Percentiles rank a stretch among this genome's conserved stretches.
Evolutionary conservation across 495 filamentous ascomycete species (phyloP).

Genomic region (Annulohypoxylon nitens): DNA sequence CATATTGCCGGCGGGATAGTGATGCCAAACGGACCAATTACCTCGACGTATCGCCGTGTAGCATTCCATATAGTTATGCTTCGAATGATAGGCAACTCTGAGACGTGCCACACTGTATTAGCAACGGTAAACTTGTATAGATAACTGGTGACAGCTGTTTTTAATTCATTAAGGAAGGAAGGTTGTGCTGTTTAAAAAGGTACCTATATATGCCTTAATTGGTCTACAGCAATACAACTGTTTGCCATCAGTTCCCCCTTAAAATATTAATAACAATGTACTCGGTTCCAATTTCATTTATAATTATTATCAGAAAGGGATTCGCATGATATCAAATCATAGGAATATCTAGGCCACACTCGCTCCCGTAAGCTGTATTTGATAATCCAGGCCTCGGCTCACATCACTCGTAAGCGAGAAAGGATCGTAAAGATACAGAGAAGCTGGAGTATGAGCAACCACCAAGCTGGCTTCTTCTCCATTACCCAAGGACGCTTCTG

Average conservation of each 20-base stretch:
- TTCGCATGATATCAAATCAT: neutral
- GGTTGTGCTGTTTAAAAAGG: too few relatives aligned
- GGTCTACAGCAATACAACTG: too few relatives aligned
- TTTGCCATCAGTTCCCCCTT: too few relatives aligned
- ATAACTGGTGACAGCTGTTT: neutral
- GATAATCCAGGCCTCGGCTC: slow-evolving; percentile 56
- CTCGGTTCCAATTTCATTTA: too few relatives aligned
- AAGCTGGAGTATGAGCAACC: slow-evolving; percentile 57
- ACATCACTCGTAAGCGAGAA: slow-evolving; percentile 57
- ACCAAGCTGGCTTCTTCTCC: slow-evolving; percentile 60
- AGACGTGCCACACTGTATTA: neutral
- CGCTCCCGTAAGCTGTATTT: slow-evolving; percentile 55
- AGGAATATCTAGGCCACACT: slow-evolving; percentile 10
- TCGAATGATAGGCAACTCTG: slow-evolving; percentile 20
- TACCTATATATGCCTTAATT: too few relatives aligned
- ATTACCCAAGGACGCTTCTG: slow-evolving; percentile 43
- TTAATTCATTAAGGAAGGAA: too few relatives aligned
- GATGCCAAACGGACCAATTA: slow-evolving; percentile 31
- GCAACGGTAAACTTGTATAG: neutral
- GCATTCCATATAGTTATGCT: slow-evolving; percentile 19
- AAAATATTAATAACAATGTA: too few relatives aligned
- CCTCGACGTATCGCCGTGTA: neutral
- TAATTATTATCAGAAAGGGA: too few relatives aligned
- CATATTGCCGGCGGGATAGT: slow-evolving; percentile 30
- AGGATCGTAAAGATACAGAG: slow-evolving; percentile 58